Evolutionary conservation across 768 basidiomycete species (phyloP).

Genomic region (Trametes elegans): DNA sequence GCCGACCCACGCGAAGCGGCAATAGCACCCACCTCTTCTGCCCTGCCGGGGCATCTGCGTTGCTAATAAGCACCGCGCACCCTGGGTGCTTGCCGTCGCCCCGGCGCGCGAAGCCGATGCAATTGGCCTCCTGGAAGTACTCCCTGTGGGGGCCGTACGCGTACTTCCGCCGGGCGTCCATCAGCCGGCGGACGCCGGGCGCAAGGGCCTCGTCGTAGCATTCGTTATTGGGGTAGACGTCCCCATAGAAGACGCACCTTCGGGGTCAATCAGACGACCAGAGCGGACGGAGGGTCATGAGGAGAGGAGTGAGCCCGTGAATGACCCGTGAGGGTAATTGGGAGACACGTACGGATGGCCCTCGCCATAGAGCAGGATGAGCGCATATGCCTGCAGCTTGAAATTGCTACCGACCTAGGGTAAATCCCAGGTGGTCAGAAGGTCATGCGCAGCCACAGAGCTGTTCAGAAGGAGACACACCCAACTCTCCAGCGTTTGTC

Average conservation of each 20-base stretch:
- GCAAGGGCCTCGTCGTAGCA: constrained; percentile 58
- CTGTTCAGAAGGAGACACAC: too few species aligned
- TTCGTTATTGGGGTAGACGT: constrained; percentile 70
- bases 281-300: background rate
- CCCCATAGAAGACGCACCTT: constrained; percentile 88
- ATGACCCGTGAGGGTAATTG: background rate
- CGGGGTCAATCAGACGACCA: background rate
- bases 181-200: constrained; percentile 49
- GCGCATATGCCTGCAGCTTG: constrained; percentile 79
- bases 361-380: constrained; percentile 66
- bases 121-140: constrained; percentile 57
- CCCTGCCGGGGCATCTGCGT: constrained; percentile 28
- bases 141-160: constrained; percentile 67
- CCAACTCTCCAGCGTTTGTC: constrained; percentile 83
- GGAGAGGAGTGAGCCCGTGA: background rate
- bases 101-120: constrained; percentile 73
- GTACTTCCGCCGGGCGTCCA: constrained; percentile 59
- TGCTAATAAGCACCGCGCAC: constrained; percentile 73
- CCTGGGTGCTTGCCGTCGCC: constrained; percentile 55
- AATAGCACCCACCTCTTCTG: constrained; percentile 7
- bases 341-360: constrained; percentile 67
- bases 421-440: too few species aligned
- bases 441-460: too few species aligned
- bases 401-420: constrained; percentile 64
- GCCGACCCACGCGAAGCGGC: background rate